phyloP scores from a whole-genome alignment of 768 basidiomycete species.

The Russula sp. region DNA sequence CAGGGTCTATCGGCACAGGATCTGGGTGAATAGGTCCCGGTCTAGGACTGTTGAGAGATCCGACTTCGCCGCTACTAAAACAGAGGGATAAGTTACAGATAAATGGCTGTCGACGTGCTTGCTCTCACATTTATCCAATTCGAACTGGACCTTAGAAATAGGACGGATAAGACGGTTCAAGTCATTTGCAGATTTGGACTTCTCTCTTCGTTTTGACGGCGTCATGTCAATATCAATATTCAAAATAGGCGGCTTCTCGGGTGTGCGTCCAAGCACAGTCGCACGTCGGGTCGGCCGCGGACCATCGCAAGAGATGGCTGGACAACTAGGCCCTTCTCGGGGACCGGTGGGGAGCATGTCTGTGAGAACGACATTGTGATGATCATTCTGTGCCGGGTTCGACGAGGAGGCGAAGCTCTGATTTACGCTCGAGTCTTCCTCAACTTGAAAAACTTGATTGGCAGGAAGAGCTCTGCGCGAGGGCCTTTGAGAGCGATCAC shows the following conservation, averaged over 20 bases:
- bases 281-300: constrained; percentile 48
- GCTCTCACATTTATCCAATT: constrained; percentile 58
- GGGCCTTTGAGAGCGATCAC: constrained; percentile 51
- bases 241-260: constrained; percentile 38
- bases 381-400: not conserved
- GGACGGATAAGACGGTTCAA: constrained; percentile 66
- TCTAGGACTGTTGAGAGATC: constrained; percentile 45
- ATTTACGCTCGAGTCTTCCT: constrained; percentile 38
- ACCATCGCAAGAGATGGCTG: constrained; percentile 33
- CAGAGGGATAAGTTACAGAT: not conserved
- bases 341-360: constrained; percentile 33
- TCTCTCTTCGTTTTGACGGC: constrained; percentile 63
- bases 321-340: constrained; percentile 31
- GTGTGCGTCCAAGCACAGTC: constrained; percentile 66
- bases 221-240: constrained; percentile 44
- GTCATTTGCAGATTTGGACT: constrained; percentile 64
- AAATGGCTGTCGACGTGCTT: not conserved
- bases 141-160: constrained; percentile 59
- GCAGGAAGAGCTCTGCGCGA: constrained; percentile 63
- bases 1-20: constrained; percentile 40
- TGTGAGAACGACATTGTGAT: constrained; percentile 12
- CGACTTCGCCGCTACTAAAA: constrained; percentile 28
- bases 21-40: constrained; percentile 63
- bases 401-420: constrained; percentile 34
- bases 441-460: constrained; percentile 64